Percentiles rank a stretch among this genome's conserved stretches.
These are phyloP conservation scores for Saturnispora sanitii DNA, from an alignment of 805 yeast species.

Conservation along the genomic window DNA sequence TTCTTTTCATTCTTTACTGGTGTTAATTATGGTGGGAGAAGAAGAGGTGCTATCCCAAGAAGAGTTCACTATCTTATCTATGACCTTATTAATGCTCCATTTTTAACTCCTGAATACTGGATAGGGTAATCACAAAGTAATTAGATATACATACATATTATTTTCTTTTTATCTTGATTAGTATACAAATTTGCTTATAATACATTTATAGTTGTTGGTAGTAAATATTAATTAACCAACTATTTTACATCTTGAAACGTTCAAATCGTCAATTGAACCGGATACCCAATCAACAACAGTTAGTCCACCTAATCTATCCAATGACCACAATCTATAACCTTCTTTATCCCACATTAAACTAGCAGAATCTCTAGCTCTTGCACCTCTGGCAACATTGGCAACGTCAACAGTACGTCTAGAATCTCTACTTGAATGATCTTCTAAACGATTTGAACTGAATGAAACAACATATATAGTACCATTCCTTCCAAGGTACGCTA, in stretches of 20 bases:
- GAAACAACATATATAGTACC: constrained; percentile 62
- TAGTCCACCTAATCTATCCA: constrained; percentile 75
- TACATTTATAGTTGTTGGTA: neutral
- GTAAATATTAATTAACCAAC: constrained; percentile 20
- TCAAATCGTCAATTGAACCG: constrained; percentile 63
- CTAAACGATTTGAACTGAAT: constrained; percentile 42
- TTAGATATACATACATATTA: neutral
- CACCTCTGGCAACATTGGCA: constrained; percentile 72
- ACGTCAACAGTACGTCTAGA: constrained; percentile 54
- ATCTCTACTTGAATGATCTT: constrained; percentile 46
- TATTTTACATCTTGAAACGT: constrained; percentile 58
- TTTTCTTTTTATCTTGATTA: neutral
- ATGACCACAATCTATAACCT: constrained; percentile 67
- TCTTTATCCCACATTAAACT: constrained; percentile 64
- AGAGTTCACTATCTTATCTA: constrained; percentile 24
- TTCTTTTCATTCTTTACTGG: neutral
- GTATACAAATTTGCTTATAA: neutral
- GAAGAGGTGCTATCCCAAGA: constrained; percentile 11
- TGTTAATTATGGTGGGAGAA: constrained; percentile 2
- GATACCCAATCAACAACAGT: constrained; percentile 82
- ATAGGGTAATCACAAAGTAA: constrained; percentile 9
- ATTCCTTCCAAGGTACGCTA: constrained; percentile 69
- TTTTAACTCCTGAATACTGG: constrained; percentile 6
- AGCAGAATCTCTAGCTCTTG: constrained; percentile 67
- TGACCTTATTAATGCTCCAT: constrained; percentile 15